phyloP scores from a whole-genome alignment of 768 basidiomycete species.

The Termitomyces titanicus region DNA sequence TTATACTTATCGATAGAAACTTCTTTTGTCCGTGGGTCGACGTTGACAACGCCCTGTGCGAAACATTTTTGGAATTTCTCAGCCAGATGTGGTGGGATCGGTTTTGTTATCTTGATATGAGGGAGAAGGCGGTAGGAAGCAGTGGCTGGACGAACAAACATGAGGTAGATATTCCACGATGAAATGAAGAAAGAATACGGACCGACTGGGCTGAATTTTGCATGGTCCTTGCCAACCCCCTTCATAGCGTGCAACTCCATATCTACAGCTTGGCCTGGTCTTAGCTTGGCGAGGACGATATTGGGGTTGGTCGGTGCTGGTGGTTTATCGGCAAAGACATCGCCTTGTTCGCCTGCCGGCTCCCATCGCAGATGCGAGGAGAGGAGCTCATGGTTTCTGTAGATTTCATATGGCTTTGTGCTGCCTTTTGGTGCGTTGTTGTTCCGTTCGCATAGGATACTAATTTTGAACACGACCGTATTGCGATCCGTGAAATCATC shows the following conservation, averaged over 20 bases:
- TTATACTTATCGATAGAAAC: conserved; percentile 61
- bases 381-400: conserved; percentile 65
- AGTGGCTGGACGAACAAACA: conserved; percentile 58
- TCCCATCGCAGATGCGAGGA: conserved; percentile 72
- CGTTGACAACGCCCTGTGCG: conserved; percentile 72
- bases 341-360: conserved; percentile 77
- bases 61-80: conserved; percentile 88
- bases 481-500: conserved; percentile 76
- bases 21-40: conserved; percentile 53
- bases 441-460: conserved; percentile 62
- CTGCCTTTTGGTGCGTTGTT: conserved; percentile 49
- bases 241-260: conserved; percentile 91
- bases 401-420: conserved; percentile 60
- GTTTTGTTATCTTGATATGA: conserved; percentile 68
- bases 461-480: conserved; percentile 83
- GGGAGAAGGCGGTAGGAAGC: conserved; percentile 95
- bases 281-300: conserved; percentile 86
- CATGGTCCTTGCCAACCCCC: conserved; percentile 90
- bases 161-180: neutral
- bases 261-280: conserved; percentile 86
- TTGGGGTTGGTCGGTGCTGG: conserved; percentile 73
- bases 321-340: conserved; percentile 46
- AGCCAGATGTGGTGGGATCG: conserved; percentile 73
- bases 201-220: conserved; percentile 97
- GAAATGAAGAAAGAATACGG: conserved; percentile 20